Base-by-base conservation (phyloP, 2,329 filamentous ascomycete genomes). In the Sporothrix pallida region DNA sequence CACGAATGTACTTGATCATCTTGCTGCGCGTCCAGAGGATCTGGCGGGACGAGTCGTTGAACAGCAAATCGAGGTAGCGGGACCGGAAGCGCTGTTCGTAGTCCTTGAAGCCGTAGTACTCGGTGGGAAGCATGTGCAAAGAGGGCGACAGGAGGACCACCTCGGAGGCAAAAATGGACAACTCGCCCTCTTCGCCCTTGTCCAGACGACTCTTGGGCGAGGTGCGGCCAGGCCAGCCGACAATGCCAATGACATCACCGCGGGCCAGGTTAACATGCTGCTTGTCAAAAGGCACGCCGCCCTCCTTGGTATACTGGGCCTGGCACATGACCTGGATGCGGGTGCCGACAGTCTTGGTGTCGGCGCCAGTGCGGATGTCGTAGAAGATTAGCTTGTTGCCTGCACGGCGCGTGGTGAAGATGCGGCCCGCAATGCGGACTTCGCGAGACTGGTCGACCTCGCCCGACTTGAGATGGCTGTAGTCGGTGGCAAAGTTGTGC, bases 101-200 rank as follows among this genome's bases (percentile, higher is more conserved):
- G 81, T 98, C 95, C 87, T 97, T 95, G 87, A 98, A 94, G 76
- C 95, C 95, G 81, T 94, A 98, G 84, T 95, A 92, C 83, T 96
- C 94, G 75, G 92, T 92, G 73, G 96, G 96, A 78, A 97, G 88
- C 85, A 93, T 91, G 83, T 97, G 95, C 80, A 99, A 84, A 83
- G 95, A 98, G 9, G 96, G 96, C 0, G 95, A 92, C 75, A 99
- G 87, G 63, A 98, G 90, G 58, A 92, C 86, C 76, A 99, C 88
- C 83, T 98, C 92, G 70, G 89, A 91, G 1, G 96, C 96, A 80
- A 97, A 97, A 82, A 99, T 94, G 58, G 94, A 97, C 70, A 99
- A 88, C 84, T 99, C 95, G 76, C 96, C 96, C 78, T 95, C 92
- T 79, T 92, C 90, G 77, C 94, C 89, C 81, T 87, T 86, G 79